Evolutionary conservation across 805 yeast species (phyloP), one percentile per base, ranked within the genome.

Genomic region (Ogataea ramenticola): DNA sequence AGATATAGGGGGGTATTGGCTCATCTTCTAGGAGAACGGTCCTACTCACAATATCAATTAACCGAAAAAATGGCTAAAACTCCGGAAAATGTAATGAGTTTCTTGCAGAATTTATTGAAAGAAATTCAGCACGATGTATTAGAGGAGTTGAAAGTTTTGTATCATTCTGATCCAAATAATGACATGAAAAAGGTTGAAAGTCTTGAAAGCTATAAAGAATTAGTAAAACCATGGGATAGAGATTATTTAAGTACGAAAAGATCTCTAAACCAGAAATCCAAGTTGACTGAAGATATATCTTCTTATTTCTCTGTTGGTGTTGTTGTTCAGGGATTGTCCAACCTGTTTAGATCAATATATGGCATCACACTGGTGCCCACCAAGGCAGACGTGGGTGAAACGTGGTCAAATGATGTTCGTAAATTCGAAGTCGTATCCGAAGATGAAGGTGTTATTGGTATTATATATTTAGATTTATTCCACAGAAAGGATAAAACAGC

Each of bases 161-260:
- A 75, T 24, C 57, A 65, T 26, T 54, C 49, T 35, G 65, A 62
- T 41, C 55, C 49, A 3, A 52, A 45, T 10, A 17, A 36, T 21
- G 12, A 22, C 10, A 21, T 12, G 12, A 52, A 51, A 30, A 27
- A 46, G 32, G 35, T 45, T 45, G 49, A 48, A 50, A 40, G 45
- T 46, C 10, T 50, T 56, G 65, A 64, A 16, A 71, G 72, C 20
- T 62, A 79, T 2, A 58, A 75, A 4, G 62, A 63, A 9, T 60
- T 62, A 12, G 71, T 89, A 29, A 75, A 79, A 47, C 96, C 96
- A 1, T 93, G 98, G 98, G 98, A 93, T 61, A 74, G 96, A 48
- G 96, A 89, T 49, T 90, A 75, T 46, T 50, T 75, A 22, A 49
- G 60, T 2, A 51, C 65, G 0, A 33, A 51, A 16, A 53, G 56